These are phyloP conservation scores for Zarea fungicola DNA, from an alignment of 2,329 filamentous ascomycete genomes.

Conservation along the genomic window DNA sequence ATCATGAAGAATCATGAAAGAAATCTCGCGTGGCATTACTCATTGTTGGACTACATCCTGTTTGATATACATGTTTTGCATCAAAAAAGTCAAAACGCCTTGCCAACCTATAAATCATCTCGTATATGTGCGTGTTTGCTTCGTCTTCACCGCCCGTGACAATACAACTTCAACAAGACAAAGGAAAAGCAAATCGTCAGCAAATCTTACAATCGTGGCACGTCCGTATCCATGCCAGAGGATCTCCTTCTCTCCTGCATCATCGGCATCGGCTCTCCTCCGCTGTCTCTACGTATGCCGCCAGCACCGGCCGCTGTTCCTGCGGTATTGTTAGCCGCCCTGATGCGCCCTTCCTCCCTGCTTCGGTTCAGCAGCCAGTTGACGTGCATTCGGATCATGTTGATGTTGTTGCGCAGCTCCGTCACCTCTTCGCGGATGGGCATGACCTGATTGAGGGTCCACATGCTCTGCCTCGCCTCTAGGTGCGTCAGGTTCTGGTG, in stretches of 20 bases:
- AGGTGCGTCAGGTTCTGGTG: constrained; percentile 53
- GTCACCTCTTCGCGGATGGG: constrained; percentile 59
- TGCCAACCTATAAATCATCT: too few species aligned
- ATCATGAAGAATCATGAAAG: too few species aligned
- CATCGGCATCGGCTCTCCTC: constrained; percentile 22
- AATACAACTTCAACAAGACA: too few species aligned
- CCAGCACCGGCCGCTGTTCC: constrained; percentile 13
- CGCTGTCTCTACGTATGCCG: constrained; percentile 28
- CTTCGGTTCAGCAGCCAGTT: constrained; percentile 52
- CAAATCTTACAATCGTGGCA: constrained; percentile 30
- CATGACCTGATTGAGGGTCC: constrained; percentile 57
- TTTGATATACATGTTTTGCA: too few species aligned
- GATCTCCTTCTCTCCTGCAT: constrained; percentile 33
- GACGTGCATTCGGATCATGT: constrained; percentile 55
- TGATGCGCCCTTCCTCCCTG: constrained; percentile 40
- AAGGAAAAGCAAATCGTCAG: neutral
- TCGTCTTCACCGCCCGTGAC: too few species aligned
- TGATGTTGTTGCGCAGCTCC: constrained; percentile 52
- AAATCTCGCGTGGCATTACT: too few species aligned
- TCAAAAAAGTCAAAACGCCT: too few species aligned
- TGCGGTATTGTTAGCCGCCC: constrained; percentile 31
- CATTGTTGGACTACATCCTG: too few species aligned
- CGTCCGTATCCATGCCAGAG: constrained; percentile 32
- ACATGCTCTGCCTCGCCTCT: constrained; percentile 55
- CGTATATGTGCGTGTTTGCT: too few species aligned